phyloP scores from a whole-genome alignment of 2,329 filamentous ascomycete species.

The Daldinia eschscholtzii region DNA sequence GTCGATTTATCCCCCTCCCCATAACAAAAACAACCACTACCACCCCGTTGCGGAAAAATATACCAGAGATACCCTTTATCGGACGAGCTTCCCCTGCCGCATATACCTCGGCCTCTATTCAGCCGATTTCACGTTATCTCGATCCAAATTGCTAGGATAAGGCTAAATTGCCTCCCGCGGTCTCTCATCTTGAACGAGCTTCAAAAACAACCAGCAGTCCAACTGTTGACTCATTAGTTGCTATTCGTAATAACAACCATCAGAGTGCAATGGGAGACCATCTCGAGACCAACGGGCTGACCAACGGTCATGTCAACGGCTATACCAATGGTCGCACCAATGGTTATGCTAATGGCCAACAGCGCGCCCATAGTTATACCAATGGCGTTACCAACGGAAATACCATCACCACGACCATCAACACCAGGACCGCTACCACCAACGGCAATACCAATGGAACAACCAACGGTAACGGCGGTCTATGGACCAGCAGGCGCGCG shows the following conservation, averaged over 20 bases:
- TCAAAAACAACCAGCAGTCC: conserved; percentile 24
- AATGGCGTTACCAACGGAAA: conserved; percentile 18
- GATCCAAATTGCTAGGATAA: conserved; percentile 46
- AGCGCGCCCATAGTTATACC: conserved; percentile 16
- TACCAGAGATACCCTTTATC: conserved; percentile 27
- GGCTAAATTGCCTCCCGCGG: conserved; percentile 46
- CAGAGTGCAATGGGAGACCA: conserved; percentile 46
- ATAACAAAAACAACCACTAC: conserved; percentile 2
- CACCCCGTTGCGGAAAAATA: conserved; percentile 25
- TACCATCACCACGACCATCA: conserved; percentile 2
- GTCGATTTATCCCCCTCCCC: conserved; percentile 8
- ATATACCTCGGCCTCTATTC: conserved; percentile 34
- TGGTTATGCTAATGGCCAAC: conserved; percentile 7
- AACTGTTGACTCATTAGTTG: conserved; percentile 20
- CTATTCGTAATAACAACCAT: conserved; percentile 37
- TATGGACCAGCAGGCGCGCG: conserved; percentile 37
- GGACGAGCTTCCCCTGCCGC: conserved; percentile 26
- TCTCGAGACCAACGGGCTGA: conserved; percentile 37
- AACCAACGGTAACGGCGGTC: conserved; percentile 9
- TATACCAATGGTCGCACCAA: conserved; percentile 27
- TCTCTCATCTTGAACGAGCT: conserved; percentile 26
- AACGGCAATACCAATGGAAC: conserved; percentile 26
- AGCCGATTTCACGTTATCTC: conserved; percentile 29
- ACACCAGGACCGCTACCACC: conserved; percentile 10
- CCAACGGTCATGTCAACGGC: conserved; percentile 29